Conservation (phyloP, 352 stramenopile genomes). For the Pythium periplocum region DNA sequence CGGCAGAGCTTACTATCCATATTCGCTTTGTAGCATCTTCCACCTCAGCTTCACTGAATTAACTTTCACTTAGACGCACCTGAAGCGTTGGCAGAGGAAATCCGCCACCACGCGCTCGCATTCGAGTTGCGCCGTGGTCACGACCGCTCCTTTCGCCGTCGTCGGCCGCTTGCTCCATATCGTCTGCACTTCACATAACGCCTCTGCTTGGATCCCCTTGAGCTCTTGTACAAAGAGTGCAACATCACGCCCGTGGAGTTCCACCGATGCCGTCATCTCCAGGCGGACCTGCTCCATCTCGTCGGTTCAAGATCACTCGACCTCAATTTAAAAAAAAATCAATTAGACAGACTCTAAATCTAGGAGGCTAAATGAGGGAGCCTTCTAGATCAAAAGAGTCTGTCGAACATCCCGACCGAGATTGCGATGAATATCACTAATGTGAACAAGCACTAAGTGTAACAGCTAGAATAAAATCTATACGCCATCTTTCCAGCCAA, state of each 20-base stretch:
- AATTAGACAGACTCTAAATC: too few relatives aligned
- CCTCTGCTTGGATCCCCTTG: slow-evolving; percentile 29
- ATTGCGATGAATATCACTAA: too few relatives aligned
- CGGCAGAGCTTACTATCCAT: slow-evolving; percentile 22
- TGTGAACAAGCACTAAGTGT: too few relatives aligned
- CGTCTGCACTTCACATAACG: slow-evolving; percentile 45
- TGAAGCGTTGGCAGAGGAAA: slow-evolving; percentile 62
- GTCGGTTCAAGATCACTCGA: too few relatives aligned
- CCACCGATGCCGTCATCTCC: slow-evolving; percentile 34
- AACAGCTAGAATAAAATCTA: too few relatives aligned
- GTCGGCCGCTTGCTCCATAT: slow-evolving; percentile 9
- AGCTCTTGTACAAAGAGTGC: slow-evolving; percentile 47
- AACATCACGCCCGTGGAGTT: slow-evolving; percentile 27
- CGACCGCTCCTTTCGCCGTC: neutral
- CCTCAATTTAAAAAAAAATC: too few relatives aligned
- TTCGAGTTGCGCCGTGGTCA: slow-evolving; percentile 24
- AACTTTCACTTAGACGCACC: slow-evolving; percentile 11
- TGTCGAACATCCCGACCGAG: too few relatives aligned
- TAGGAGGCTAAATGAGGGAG: too few relatives aligned
- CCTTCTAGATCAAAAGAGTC: too few relatives aligned
- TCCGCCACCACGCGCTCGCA: slow-evolving; percentile 42
- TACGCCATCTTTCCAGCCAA: too few relatives aligned
- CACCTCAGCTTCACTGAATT: too few relatives aligned
- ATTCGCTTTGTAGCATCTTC: neutral
- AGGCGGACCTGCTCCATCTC: slow-evolving; percentile 32